A percentile compares a stretch with the other conserved stretches of the same genome.
phyloP scores from a whole-genome alignment of 495 filamentous ascomycete species.

The Hyaloscypha variabilis region DNA sequence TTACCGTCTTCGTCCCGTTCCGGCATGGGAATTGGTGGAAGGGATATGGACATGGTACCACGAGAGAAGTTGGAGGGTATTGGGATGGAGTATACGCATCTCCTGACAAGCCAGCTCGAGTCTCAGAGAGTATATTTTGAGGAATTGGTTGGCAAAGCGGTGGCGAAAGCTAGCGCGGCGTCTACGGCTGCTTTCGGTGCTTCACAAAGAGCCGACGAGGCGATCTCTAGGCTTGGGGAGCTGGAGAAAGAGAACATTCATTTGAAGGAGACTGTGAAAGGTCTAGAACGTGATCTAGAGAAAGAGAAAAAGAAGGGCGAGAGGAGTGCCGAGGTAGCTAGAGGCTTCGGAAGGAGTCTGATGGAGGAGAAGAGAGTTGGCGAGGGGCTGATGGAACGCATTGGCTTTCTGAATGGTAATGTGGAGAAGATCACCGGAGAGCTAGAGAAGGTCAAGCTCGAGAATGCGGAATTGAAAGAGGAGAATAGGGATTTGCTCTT shows the following conservation, averaged over 20 bases:
- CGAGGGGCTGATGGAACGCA: conserved; percentile 73
- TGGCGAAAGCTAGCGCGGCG: conserved; percentile 84
- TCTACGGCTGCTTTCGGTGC: conserved; percentile 66
- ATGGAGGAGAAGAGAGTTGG: conserved; percentile 88
- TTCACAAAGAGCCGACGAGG: conserved; percentile 50
- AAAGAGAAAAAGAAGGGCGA: conserved; percentile 68
- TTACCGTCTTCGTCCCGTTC: conserved; percentile 51
- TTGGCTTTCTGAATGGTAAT: conserved; percentile 67
- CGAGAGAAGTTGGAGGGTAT: conserved; percentile 91
- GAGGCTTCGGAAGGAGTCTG: conserved; percentile 73
- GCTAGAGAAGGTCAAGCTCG: conserved; percentile 53
- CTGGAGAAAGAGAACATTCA: conserved; percentile 58
- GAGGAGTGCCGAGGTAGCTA: conserved; percentile 74
- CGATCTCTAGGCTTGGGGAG: conserved; percentile 50
- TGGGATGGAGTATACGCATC: conserved; percentile 89
- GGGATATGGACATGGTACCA: conserved; percentile 72
- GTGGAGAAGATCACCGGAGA: conserved; percentile 54
- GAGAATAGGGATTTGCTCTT: conserved; percentile 89
- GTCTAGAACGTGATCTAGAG: conserved; percentile 69
- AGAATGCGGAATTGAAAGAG: conserved; percentile 71
- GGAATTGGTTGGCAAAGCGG: conserved; percentile 87
- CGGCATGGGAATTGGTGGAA: conserved; percentile 17
- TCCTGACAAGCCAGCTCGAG: conserved; percentile 89
- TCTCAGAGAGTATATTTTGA: conserved; percentile 93
- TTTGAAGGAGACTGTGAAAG: conserved; percentile 57